phyloP scores from a whole-genome alignment of 768 basidiomycete species.

The Boletus vinaceobasis region DNA sequence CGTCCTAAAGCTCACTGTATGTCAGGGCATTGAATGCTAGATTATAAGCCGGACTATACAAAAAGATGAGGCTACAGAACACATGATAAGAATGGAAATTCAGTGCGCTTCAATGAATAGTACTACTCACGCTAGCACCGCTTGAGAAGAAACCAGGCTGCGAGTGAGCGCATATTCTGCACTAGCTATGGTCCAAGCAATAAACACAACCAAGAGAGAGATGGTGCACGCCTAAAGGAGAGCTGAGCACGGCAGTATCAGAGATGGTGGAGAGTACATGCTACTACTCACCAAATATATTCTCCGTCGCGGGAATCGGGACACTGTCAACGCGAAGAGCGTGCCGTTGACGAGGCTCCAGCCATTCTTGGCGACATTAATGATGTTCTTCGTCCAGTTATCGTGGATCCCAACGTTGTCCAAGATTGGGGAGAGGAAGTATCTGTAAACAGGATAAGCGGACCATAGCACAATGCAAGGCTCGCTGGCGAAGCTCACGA shows the following conservation, averaged over 20 bases:
- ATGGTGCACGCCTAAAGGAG: conserved; percentile 10
- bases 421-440: conserved; percentile 9
- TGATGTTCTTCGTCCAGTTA: conserved; percentile 13
- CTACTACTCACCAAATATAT: conserved; percentile 12
- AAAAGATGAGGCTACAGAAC: conserved; percentile 15
- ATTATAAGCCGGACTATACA: conserved; percentile 15
- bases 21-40: conserved; percentile 6
- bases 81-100: neutral
- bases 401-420: conserved; percentile 21
- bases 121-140: conserved; percentile 9
- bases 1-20: conserved; percentile 2
- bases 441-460: conserved; percentile 2
- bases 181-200: conserved; percentile 17
- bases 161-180: conserved; percentile 18
- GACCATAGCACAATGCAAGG: no score
- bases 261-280: neutral
- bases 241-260: neutral
- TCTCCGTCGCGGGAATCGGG: conserved; percentile 16
- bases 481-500: neutral
- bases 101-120: neutral
- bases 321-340: neutral
- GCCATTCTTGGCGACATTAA: conserved; percentile 9
- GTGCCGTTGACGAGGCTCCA: conserved; percentile 13
- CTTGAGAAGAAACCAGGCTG: neutral
- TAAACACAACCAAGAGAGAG: conserved; percentile 12